Conservation (phyloP, 2,329 filamentous ascomycete species). For the Tricladium varicosporioides region DNA sequence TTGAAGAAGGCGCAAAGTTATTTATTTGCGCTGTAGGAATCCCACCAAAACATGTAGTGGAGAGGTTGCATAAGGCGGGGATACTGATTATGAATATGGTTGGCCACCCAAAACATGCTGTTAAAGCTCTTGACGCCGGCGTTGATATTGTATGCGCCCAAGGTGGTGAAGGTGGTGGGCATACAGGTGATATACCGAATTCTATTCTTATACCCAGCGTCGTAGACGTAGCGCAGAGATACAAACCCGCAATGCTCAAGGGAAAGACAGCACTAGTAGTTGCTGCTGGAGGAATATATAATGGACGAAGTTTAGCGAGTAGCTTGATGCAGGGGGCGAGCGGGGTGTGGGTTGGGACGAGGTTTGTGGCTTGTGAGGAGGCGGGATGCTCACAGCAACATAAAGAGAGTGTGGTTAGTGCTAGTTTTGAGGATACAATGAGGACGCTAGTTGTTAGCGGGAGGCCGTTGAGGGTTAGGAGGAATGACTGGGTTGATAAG, state of each 20-base stretch:
- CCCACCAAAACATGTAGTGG: conserved; percentile 71
- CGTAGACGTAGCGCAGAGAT: conserved; percentile 71
- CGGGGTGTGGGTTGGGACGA: conserved; percentile 91
- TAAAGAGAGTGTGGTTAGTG: conserved; percentile 80
- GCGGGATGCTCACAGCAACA: conserved; percentile 78
- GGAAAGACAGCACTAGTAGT: conserved; percentile 75
- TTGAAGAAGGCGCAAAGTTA: conserved; percentile 77
- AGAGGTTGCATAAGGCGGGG: conserved; percentile 72
- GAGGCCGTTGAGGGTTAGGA: conserved; percentile 73
- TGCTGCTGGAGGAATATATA: conserved; percentile 83
- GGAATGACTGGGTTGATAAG: conserved; percentile 77
- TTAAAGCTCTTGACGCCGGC: conserved; percentile 81
- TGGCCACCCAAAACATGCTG: conserved; percentile 84
- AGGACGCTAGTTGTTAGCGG: conserved; percentile 81
- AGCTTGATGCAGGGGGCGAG: conserved; percentile 83
- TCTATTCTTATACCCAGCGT: conserved; percentile 85
- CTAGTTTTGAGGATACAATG: conserved; percentile 75
- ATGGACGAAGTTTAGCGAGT: conserved; percentile 77
- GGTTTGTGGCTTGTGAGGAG: conserved; percentile 82
- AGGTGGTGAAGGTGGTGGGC: conserved; percentile 89
- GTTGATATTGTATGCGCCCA: conserved; percentile 92
- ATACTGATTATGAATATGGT: conserved; percentile 98
- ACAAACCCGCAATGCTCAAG: conserved; percentile 59
- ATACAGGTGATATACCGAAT: conserved; percentile 84
- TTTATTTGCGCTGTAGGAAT: conserved; percentile 90